phyloP scores from a whole-genome alignment of 768 basidiomycete genomes.

The Tulasnella sp. region DNA sequence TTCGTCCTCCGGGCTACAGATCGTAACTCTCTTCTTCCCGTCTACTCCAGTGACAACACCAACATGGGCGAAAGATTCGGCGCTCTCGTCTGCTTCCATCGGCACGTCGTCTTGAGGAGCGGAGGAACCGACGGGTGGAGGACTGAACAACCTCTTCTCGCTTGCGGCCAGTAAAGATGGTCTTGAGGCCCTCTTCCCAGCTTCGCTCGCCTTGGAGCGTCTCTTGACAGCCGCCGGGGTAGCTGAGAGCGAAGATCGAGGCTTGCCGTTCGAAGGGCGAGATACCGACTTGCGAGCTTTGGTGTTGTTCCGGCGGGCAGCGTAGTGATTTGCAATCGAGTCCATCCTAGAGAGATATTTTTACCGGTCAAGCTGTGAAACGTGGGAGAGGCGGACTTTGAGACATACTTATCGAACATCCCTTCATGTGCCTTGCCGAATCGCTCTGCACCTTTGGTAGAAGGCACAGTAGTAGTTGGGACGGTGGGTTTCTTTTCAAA shows the following conservation, averaged over 20 bases:
- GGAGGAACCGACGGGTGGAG: neutral
- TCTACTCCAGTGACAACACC: neutral
- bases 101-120: neutral
- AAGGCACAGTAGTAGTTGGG: neutral
- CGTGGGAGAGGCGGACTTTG: neutral
- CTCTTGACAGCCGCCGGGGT: conserved; percentile 8
- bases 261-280: neutral
- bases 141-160: conserved; percentile 2
- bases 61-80: neutral
- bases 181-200: neutral
- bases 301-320: conserved; percentile 4
- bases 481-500: conserved; percentile 4
- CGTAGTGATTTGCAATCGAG: conserved; percentile 20
- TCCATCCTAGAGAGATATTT: conserved; percentile 7
- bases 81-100: neutral
- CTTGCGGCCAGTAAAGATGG: neutral
- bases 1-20: neutral
- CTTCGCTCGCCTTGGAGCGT: conserved; percentile 8
- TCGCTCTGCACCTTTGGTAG: conserved; percentile 2
- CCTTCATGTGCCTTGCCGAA: conserved; percentile 10
- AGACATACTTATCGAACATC: conserved; percentile 19
- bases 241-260: conserved; percentile 4
- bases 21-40: conserved; percentile 7
- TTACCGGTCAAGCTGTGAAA: neutral
- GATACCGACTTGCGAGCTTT: conserved; percentile 2